Evolutionary conservation across 2,329 filamentous ascomycete genomes (phyloP).

Genomic region (Paracoccidioides lutzii): DNA sequence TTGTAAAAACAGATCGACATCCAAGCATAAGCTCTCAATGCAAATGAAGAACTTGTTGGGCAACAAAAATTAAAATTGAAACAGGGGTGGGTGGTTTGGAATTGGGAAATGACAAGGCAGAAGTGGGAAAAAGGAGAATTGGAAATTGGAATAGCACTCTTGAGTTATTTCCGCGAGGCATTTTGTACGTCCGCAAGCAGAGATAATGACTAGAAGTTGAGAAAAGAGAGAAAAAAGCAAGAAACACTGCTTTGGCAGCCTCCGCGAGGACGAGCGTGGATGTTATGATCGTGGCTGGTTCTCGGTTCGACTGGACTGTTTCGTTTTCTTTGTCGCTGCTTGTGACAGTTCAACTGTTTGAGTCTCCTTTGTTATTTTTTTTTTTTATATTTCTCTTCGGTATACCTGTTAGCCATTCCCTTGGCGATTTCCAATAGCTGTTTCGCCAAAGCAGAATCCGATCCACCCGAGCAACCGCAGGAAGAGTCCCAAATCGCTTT

Average conservation of each 20-base stretch:
- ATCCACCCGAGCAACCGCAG: too few relatives aligned
- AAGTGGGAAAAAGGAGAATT: slow-evolving; percentile 1
- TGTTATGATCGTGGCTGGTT: slow-evolving; percentile 56
- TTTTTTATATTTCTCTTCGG: too few relatives aligned
- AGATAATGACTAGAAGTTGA: slow-evolving; percentile 22
- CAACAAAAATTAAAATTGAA: background rate
- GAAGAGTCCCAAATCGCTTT: too few relatives aligned
- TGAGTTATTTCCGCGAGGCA: background rate
- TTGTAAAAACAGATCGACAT: slow-evolving; percentile 73
- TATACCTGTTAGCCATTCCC: too few relatives aligned
- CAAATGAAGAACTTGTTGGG: too few relatives aligned
- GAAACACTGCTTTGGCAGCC: background rate
- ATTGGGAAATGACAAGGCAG: background rate
- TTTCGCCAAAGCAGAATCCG: too few relatives aligned
- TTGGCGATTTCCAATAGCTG: too few relatives aligned
- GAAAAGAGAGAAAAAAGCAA: background rate
- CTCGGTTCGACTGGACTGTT: slow-evolving; percentile 12
- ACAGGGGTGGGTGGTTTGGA: background rate
- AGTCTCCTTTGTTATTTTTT: too few relatives aligned
- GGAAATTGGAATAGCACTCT: background rate
- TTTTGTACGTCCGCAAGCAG: slow-evolving; percentile 19
- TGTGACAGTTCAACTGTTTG: too few relatives aligned
- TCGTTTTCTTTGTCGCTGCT: background rate
- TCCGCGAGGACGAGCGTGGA: slow-evolving; percentile 37
- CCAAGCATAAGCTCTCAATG: slow-evolving; percentile 50